A percentile compares a stretch with the other conserved stretches of the same genome.
Evolutionary conservation across 1,284 basidiomycete species (phyloP).

Genomic region (Puccinia coronata): DNA sequence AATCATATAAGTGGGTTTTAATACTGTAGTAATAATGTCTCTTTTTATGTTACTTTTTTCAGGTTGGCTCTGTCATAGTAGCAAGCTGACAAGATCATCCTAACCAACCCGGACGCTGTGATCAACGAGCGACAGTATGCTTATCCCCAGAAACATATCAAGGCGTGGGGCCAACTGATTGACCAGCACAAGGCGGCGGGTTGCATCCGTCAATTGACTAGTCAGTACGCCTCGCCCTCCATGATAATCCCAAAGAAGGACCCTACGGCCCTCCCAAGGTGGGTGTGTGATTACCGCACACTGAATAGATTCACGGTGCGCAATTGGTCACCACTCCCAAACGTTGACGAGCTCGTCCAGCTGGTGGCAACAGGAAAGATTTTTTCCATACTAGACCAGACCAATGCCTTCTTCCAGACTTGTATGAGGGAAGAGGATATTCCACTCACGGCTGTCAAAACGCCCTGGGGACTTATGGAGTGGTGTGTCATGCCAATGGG

Average conservation of each 20-base stretch:
- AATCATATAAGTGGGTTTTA: too few species aligned
- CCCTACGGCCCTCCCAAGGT: background rate
- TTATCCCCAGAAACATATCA: constrained; percentile 11
- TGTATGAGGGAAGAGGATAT: constrained; percentile 60
- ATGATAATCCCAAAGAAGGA: constrained; percentile 17
- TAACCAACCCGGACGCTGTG: background rate
- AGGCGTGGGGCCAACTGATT: background rate
- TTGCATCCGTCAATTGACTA: background rate
- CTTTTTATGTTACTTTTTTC: too few species aligned
- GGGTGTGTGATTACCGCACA: background rate
- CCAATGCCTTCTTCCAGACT: constrained; percentile 62
- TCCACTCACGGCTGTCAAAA: constrained; percentile 60
- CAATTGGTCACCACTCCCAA: background rate
- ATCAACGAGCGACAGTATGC: constrained; percentile 6
- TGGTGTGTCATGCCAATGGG: constrained; percentile 63
- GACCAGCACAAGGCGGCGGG: constrained; percentile 20
- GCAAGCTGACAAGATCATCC: too few species aligned
- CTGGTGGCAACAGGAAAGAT: constrained; percentile 52
- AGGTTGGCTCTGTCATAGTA: too few species aligned
- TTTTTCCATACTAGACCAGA: constrained; percentile 61
- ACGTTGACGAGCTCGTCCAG: constrained; percentile 12
- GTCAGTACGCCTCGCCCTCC: constrained; percentile 11
- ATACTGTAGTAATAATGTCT: too few species aligned
- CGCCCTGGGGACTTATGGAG: too few species aligned
- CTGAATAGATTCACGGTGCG: background rate